Base-by-base conservation (phyloP, 306 rosid genomes). In the Vigna hirtella region DNA sequence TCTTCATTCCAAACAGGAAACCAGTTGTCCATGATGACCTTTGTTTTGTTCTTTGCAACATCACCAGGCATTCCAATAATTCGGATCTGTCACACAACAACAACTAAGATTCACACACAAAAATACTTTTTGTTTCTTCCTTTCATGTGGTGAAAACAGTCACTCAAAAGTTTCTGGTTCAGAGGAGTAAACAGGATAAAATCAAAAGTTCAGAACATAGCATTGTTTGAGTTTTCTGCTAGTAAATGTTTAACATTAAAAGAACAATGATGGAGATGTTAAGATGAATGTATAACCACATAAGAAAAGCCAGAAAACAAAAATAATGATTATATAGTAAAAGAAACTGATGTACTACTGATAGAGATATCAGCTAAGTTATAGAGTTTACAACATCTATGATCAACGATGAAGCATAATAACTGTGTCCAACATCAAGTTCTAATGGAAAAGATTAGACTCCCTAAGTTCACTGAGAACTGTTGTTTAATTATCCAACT, bases 1-100 rank as follows among this genome's bases (percentile, higher is more conserved):
- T 92, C 98, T 82, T 92, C 91, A 52, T 89, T 84, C 98, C 98
- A 90, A 40, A 91, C 83, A 17, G 98, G 98, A 62, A 79, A 79
- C 98, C 98, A 95, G 2, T 89, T 81, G 71, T 95, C 97, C 69
- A 83, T 85, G 0, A 88, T 74, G 13, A 78, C 85, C 74, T 74
- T 86, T 67, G 98, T 95, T 69, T 89, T 88, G 84, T 85, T 81
- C 90, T 83, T 95, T 11, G 65, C 77, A 28, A 73, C 77, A 73
- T 95, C 98, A 67, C 78, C 85, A 57, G 90, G 92, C 66, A 89
- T 92, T 66, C 98, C 98, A 80, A 80, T 83, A 24, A 80, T 77
- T 18, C 63, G 18, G 5, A 86, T 1, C 89, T 86, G 78, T 40
- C 53, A 72, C 0, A 79, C 76, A 79, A 40, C 18, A 18, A 9